Evolutionary conservation across 306 rosid genomes (phyloP).

Genomic region (Prunus mira): DNA sequence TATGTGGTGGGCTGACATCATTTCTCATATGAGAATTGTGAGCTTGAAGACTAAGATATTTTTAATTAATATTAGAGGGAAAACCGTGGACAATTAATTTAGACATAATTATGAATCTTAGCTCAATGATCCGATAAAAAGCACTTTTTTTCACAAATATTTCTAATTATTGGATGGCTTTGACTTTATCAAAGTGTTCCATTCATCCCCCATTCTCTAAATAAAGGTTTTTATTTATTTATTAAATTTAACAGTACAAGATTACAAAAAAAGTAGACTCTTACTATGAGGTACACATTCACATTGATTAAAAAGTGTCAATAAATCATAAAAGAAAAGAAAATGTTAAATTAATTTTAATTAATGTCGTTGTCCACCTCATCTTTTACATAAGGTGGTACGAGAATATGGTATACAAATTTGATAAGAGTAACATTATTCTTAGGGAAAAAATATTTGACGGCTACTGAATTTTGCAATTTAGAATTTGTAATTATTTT

Average conservation of each 20-base stretch:
- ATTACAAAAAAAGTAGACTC: too few species aligned
- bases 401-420: too few species aligned
- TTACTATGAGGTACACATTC: too few species aligned
- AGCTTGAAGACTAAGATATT: not conserved
- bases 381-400: too few species aligned
- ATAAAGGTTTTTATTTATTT: not conserved
- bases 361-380: too few species aligned
- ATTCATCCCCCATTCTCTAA: not conserved
- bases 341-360: too few species aligned
- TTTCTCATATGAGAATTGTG: not conserved
- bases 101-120: not conserved
- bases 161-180: not conserved
- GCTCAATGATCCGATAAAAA: not conserved
- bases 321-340: too few species aligned
- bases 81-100: not conserved
- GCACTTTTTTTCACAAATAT: not conserved
- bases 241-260: not conserved
- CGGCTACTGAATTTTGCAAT: too few species aligned
- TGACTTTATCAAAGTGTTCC: not conserved
- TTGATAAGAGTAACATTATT: too few species aligned
- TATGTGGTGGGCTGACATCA: not conserved
- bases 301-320: too few species aligned
- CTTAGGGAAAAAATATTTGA: too few species aligned
- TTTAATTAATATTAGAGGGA: not conserved
- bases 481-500: too few species aligned